Evolutionary conservation across 257 asterid genomes (phyloP).

Genomic region (Solanum okadae): DNA sequence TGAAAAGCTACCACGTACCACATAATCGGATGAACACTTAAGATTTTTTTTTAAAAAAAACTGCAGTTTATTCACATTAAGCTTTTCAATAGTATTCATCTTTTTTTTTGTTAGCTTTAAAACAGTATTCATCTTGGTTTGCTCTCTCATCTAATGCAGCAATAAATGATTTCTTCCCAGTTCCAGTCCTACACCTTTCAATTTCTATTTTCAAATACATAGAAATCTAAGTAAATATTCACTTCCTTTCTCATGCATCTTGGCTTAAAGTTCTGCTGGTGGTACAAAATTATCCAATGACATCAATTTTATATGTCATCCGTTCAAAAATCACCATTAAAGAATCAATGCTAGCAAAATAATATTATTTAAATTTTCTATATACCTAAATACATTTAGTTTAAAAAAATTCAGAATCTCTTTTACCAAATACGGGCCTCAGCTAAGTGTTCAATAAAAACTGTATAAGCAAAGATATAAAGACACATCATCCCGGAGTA

Average conservation of each 20-base stretch:
- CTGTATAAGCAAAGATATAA: too few relatives aligned
- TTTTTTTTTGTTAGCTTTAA: too few relatives aligned
- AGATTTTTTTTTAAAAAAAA: background rate
- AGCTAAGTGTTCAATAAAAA: too few relatives aligned
- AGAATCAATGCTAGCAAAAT: background rate
- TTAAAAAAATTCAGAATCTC: too few relatives aligned
- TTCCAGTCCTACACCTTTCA: background rate
- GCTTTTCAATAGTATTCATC: background rate
- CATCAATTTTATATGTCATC: background rate
- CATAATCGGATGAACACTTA: background rate
- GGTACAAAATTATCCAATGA: background rate
- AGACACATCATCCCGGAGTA: background rate
- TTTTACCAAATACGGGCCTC: too few relatives aligned
- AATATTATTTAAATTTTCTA: too few relatives aligned
- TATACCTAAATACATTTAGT: too few relatives aligned
- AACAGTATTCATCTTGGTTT: background rate
- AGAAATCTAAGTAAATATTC: background rate
- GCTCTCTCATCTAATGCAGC: background rate
- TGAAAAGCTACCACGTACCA: background rate
- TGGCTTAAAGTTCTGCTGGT: background rate
- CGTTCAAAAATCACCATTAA: background rate
- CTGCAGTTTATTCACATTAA: background rate
- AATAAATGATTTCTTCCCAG: background rate
- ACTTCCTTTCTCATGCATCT: background rate
- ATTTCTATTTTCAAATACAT: background rate